Evolutionary conservation across 2,329 filamentous ascomycete genomes (phyloP), one percentile per base, ranked within the genome.

Genomic region (Dactylonectria macrodidyma): DNA sequence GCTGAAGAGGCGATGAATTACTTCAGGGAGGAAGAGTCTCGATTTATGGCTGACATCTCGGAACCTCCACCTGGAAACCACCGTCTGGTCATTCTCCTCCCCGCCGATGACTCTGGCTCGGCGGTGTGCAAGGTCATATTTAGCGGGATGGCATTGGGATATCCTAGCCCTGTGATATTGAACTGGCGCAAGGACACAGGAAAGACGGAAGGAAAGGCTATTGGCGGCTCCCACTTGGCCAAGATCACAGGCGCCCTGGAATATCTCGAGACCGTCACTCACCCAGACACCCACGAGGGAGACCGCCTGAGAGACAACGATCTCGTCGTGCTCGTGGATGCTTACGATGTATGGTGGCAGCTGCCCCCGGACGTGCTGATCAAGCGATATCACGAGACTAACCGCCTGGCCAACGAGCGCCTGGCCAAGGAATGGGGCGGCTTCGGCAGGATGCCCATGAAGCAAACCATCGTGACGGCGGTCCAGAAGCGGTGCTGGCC

Each of bases 321-420:
- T 24, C 52, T 79, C 0, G 54, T 78, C 9, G 59, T 78, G 0
- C 44, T 79, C 5, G 69, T 71, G 3, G 77, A 79, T 19, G 72
- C 75, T 1, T 73, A 75, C 9, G 77, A 79, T 6, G 60, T 73
- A 6, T 79, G 77, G 76, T 78, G 77, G 14, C 77, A 79, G 19
- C 76, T 79, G 0, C 74, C 77, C 0, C 75, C 76, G 1, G 70
- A 73, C 0, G 52, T 79, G 0, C 68, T 79, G 3, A 66, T 79
- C 16, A 60, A 75, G 3, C 71, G 77, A 14, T 79, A 76, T 3
- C 71, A 75, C 33, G 66, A 73, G 16, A 41, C 65, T 10, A 76
- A 74, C 10, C 2, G 19, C 0, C 26, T 63, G n/a, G 73, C 73
- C 16, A 71, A 74, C 1, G 54, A 60, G 16, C 65, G 72, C 2